Conservation (phyloP, 108 stramenopile genomes). For the Bacterosira constricta region DNA sequence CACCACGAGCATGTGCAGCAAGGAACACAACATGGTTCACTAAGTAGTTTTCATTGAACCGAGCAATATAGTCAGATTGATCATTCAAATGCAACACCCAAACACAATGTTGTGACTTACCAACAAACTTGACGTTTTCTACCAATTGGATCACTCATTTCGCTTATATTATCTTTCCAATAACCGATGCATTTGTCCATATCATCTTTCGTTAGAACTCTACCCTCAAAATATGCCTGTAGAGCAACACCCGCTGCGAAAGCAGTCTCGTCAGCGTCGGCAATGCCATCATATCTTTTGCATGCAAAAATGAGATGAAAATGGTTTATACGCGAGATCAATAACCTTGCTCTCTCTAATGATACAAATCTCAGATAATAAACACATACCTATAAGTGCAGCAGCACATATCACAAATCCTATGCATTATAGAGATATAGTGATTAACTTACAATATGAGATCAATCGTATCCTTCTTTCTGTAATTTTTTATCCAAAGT, state of each 20-base stretch:
- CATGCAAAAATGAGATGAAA: no score
- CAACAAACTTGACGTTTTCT: slow-evolving; percentile 53
- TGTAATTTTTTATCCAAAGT: no score
- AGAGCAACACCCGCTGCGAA: slow-evolving; percentile 52
- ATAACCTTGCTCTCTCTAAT: no score
- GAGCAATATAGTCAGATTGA: not conserved
- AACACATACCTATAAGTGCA: slow-evolving; percentile 54
- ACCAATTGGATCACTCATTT: slow-evolving; percentile 40
- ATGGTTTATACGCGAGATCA: no score
- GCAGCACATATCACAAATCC: slow-evolving; percentile 41
- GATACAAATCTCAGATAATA: no score
- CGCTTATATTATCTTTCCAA: slow-evolving; percentile 53
- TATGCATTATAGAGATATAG: not conserved
- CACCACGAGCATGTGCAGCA: slow-evolving; percentile 6
- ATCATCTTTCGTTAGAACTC: slow-evolving; percentile 44
- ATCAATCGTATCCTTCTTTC: no score
- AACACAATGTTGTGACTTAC: slow-evolving; percentile 5
- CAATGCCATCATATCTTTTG: slow-evolving; percentile 50
- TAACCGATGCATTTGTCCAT: slow-evolving; percentile 57
- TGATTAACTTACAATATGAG: not conserved
- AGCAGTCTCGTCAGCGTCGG: slow-evolving; percentile 52
- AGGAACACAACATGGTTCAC: slow-evolving; percentile 53
- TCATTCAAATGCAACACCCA: not conserved
- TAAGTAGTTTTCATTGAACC: not conserved
- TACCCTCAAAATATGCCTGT: slow-evolving; percentile 65